Evolutionary conservation across 1,284 basidiomycete genomes (phyloP), one percentile per base, ranked within the genome.

Genomic region (Rhodotorula sp.): DNA sequence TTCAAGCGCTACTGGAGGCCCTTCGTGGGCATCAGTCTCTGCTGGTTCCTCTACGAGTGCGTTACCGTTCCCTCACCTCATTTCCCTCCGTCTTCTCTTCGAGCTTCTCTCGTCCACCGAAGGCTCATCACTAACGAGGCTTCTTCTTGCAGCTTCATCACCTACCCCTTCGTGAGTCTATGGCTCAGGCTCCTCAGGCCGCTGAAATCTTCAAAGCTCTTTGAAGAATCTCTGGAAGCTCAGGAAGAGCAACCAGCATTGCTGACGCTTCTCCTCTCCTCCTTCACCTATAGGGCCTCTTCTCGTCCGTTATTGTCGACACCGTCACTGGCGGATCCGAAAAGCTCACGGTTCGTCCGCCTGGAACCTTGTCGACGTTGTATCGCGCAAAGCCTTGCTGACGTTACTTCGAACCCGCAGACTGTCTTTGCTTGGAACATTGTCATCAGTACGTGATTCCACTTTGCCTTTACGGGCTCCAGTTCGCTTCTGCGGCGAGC

Each of bases 41-140:
- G 78, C 63, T 87, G 87, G 87, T 94, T 92, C 81, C 82, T 93
- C 64, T 94, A 93, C 78, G 89, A 92, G 77, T 88, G 91, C 77
- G 37, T 46, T 4, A 5, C 20, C 26, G 6, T 9, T 20, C 20
- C 13, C 10, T 9, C 9, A 8, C 13, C 40, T 26, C 37, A 4
- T 18, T 47, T 7, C 13, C 20, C 4, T 52, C 11, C 28, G 0
- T 0, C 40, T 46, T 26, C 9, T 26, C 40, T n/a, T 26, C 8
- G 2, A 18, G 1, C 11, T 11, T 24, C 37, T 56, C 6, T 22
- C 37, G 40, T 11, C 40, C 34, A 10, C 34, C n/a, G n/a, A n/a
- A n/a, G 34, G 8, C 15, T 13, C 13, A 13, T 44, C 16, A 37
- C 22, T 34, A 16, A 54, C 48, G 28, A 10, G 13, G 40, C 1